Percentiles rank a stretch among this genome's conserved stretches.
Conservation (phyloP, 257 asterid genomes). For the Phtheirospermum japonicum region DNA sequence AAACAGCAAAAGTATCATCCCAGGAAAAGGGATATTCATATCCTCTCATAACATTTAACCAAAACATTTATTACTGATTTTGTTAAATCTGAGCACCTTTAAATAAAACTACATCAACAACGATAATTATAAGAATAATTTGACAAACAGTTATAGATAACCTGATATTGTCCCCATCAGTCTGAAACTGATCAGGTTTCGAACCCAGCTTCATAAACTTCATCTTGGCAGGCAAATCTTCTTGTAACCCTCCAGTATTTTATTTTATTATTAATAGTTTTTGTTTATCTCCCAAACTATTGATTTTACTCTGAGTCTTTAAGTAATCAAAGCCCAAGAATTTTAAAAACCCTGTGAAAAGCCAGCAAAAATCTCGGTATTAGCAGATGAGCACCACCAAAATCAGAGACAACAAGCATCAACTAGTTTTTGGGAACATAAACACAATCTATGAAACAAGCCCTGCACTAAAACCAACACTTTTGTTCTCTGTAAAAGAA, state of each 20-base stretch:
- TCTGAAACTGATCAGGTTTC: conserved; percentile 83
- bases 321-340: not conserved
- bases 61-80: not conserved
- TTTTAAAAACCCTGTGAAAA: conserved; percentile 45
- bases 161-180: conserved; percentile 79
- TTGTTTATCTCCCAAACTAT: not conserved
- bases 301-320: not conserved
- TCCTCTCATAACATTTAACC: not conserved
- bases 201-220: conserved; percentile 98
- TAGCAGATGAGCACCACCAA: conserved; percentile 45
- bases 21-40: too few relatives aligned
- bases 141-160: conserved; percentile 16
- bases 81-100: too few relatives aligned
- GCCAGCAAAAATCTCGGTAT: conserved; percentile 45
- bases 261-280: too few relatives aligned
- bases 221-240: conserved; percentile 36
- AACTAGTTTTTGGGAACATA: conserved; percentile 37
- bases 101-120: too few relatives aligned
- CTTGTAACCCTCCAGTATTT: not conserved
- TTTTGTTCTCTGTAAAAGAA: conserved; percentile 26
- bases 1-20: not conserved
- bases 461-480: conserved; percentile 45
- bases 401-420: conserved; percentile 52
- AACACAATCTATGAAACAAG: conserved; percentile 32
- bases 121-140: not conserved